These are phyloP conservation scores for Zoysia japonica DNA, from an alignment of 176 grass and related monocot species.

Conservation along the genomic window DNA sequence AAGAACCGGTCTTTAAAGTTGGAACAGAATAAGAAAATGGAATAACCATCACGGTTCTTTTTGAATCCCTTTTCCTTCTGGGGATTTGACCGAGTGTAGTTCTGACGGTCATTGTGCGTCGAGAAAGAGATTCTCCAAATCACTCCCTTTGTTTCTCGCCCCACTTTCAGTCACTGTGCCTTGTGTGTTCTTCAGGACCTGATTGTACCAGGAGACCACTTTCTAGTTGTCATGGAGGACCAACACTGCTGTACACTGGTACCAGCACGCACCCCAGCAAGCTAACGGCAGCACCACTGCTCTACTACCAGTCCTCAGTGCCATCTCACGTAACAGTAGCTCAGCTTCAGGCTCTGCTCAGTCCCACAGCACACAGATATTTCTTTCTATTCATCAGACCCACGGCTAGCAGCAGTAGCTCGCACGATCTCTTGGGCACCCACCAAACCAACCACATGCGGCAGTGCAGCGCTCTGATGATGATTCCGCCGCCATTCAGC, in stretches of 20 bases:
- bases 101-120: constrained; percentile 27
- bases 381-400: constrained; percentile 40
- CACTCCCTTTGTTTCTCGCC: constrained; percentile 28
- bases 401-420: constrained; percentile 5
- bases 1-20: constrained; percentile 42
- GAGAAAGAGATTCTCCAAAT: constrained; percentile 51
- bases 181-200: constrained; percentile 22
- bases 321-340: constrained; percentile 23
- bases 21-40: constrained; percentile 24
- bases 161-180: constrained; percentile 13
- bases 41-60: constrained; percentile 20
- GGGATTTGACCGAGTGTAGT: constrained; percentile 3
- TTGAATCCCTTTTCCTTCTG: neutral
- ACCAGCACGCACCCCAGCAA: constrained; percentile 37
- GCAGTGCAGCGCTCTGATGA: constrained; percentile 44
- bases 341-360: neutral
- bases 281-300: constrained; percentile 51
- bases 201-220: constrained; percentile 46
- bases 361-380: constrained; percentile 33
- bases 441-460: constrained; percentile 49
- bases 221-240: constrained; percentile 54
- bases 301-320: constrained; percentile 8
- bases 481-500: constrained; percentile 24
- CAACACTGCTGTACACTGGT: constrained; percentile 33
- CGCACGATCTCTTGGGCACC: constrained; percentile 48